phyloP scores from a whole-genome alignment of 805 yeast genomes.

The Metschnikowia picachoensis region DNA sequence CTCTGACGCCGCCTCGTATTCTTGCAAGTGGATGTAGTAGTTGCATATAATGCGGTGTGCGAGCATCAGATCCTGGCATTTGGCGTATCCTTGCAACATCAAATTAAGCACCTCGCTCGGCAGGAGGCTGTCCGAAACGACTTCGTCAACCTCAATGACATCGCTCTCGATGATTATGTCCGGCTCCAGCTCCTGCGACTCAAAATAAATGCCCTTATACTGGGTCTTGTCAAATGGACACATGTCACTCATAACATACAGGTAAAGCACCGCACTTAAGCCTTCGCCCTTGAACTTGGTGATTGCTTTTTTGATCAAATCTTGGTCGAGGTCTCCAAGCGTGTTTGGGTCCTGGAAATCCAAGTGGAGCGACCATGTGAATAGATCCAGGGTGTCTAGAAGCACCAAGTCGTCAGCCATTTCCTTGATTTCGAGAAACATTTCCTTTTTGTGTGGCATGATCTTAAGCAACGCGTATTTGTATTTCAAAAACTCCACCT shows the following conservation, averaged over 20 bases:
- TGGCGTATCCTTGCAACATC: conserved; percentile 49
- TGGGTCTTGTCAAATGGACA: conserved; percentile 52
- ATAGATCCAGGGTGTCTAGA: conserved; percentile 54
- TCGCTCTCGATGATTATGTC: conserved; percentile 11
- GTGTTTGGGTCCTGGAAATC: conserved; percentile 65
- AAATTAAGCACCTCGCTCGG: conserved; percentile 51
- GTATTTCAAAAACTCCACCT: conserved; percentile 57
- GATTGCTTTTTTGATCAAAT: conserved; percentile 48
- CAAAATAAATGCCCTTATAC: conserved; percentile 18
- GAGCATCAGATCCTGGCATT: conserved; percentile 42
- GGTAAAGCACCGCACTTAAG: conserved; percentile 57
- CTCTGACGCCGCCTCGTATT: conserved; percentile 60
- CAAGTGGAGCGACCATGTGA: conserved; percentile 70
- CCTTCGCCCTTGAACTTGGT: conserved; percentile 57
- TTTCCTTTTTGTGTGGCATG: conserved; percentile 46
- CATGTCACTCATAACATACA: conserved; percentile 61
- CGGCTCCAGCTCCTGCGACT: conserved; percentile 2
- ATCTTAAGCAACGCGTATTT: conserved; percentile 50
- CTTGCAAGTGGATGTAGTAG: conserved; percentile 56
- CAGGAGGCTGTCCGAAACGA: conserved; percentile 19
- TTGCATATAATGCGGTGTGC: conserved; percentile 64
- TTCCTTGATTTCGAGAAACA: conserved; percentile 44
- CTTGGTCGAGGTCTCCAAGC: conserved; percentile 46
- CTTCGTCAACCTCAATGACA: conserved; percentile 9
- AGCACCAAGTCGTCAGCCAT: conserved; percentile 71